Percentiles rank a stretch among this genome's conserved stretches.
These are phyloP conservation scores for Phytophthora boehmeriae DNA, from an alignment of 352 stramenopile genomes.

Conservation along the genomic window DNA sequence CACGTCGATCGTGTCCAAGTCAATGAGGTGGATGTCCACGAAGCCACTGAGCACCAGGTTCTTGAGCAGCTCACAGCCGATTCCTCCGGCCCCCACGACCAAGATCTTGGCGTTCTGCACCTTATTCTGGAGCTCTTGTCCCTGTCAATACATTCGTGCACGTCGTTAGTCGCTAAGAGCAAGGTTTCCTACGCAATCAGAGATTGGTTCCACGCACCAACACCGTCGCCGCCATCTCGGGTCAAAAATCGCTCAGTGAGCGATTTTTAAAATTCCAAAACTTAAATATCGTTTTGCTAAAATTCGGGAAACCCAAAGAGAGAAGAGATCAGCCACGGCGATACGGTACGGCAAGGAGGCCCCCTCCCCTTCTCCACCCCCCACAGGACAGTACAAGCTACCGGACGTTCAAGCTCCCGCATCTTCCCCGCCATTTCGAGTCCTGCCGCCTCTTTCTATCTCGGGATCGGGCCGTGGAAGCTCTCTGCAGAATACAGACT, in stretches of 20 bases:
- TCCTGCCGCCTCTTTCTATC: slow-evolving; percentile 12
- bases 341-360: too few relatives aligned
- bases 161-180: too few relatives aligned
- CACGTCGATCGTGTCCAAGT: slow-evolving; percentile 99
- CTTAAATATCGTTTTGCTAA: too few relatives aligned
- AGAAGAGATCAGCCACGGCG: background rate
- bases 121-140: slow-evolving; percentile 57
- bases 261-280: too few relatives aligned
- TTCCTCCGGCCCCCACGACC: slow-evolving; percentile 97
- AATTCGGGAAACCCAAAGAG: too few relatives aligned
- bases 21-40: slow-evolving; percentile 92
- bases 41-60: slow-evolving; percentile 98
- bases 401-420: background rate
- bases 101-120: slow-evolving; percentile 92
- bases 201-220: slow-evolving; percentile 47
- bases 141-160: slow-evolving; percentile 51
- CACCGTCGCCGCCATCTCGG: slow-evolving; percentile 36
- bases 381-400: too few relatives aligned
- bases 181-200: too few relatives aligned
- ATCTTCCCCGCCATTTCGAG: background rate
- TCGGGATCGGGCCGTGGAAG: slow-evolving; percentile 28
- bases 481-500: slow-evolving; percentile 6
- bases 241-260: background rate
- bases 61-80: slow-evolving; percentile 99
- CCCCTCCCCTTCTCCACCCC: too few relatives aligned